phyloP scores from a whole-genome alignment of 345 rosid genomes.

The Diplotaxis tenuifolia region DNA sequence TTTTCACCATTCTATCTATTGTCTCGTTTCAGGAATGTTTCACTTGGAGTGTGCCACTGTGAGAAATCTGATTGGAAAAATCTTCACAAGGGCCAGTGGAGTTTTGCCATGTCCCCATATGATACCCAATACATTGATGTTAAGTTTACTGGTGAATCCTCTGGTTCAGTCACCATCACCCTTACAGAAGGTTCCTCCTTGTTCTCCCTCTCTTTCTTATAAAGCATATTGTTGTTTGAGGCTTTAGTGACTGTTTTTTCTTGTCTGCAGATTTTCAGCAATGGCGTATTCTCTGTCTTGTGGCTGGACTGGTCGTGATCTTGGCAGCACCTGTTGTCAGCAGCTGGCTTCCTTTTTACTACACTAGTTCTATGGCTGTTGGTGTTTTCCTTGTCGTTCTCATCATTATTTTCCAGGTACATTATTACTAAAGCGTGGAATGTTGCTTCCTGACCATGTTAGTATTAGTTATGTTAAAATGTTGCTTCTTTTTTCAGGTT shows the following conservation, averaged over 20 bases:
- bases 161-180: conserved; percentile 51
- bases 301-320: conserved; percentile 54
- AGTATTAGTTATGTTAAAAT: neutral
- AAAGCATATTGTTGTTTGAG: too few species aligned
- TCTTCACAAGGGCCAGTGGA: conserved; percentile 68
- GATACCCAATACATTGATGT: conserved; percentile 68
- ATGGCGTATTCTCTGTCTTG: conserved; percentile 83
- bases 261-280: conserved; percentile 61
- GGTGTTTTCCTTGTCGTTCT: conserved; percentile 82
- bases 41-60: conserved; percentile 66
- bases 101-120: conserved; percentile 72
- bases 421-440: neutral
- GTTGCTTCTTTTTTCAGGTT: conserved; percentile 44
- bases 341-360: conserved; percentile 92
- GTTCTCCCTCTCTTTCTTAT: neutral
- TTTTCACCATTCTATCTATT: conserved; percentile 6
- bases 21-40: conserved; percentile 58
- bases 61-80: conserved; percentile 68
- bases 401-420: conserved; percentile 85
- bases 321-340: conserved; percentile 78
- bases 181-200: conserved; percentile 55
- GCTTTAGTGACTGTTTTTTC: neutral
- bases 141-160: conserved; percentile 48
- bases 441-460: neutral
- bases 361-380: conserved; percentile 87